A percentile compares a stretch with the other conserved stretches of the same genome.
phyloP scores from a whole-genome alignment of 1,284 basidiomycete genomes.

The Laetiporus sulphureus region DNA sequence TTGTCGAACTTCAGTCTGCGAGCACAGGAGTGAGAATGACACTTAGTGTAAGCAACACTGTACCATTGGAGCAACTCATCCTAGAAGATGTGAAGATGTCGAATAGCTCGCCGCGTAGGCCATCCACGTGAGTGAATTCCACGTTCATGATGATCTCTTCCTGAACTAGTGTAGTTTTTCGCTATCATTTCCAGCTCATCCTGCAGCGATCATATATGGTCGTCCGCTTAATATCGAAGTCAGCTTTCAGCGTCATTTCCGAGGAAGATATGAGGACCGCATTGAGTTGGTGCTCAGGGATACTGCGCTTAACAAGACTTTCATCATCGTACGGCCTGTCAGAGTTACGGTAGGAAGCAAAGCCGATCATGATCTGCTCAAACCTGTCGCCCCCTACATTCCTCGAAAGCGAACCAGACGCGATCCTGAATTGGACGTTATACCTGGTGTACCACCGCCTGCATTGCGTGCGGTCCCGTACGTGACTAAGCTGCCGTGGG shows the following conservation, averaged over 20 bases:
- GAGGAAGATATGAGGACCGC: constrained; percentile 41
- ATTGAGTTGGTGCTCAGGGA: constrained; percentile 32
- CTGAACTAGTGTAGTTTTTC: constrained; percentile 30
- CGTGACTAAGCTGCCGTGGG: constrained; percentile 16
- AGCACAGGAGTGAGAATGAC: constrained; percentile 13
- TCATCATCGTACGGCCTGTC: constrained; percentile 29
- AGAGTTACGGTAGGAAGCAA: constrained; percentile 29
- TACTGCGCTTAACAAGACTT: constrained; percentile 19
- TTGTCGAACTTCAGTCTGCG: constrained; percentile 26
- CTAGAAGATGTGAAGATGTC: constrained; percentile 31
- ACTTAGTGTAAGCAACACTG: constrained; percentile 21
- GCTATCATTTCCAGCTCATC: constrained; percentile 10
- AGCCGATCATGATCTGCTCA: constrained; percentile 44
- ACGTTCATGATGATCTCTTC: too few relatives aligned
- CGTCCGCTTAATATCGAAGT: constrained; percentile 27
- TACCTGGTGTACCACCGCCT: constrained; percentile 39
- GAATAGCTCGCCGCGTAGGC: constrained; percentile 23
- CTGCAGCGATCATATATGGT: constrained; percentile 21
- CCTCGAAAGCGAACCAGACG: constrained; percentile 35
- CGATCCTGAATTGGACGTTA: constrained; percentile 33
- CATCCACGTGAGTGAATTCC: constrained; percentile 27
- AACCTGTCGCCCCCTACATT: constrained; percentile 44
- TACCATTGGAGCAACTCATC: constrained; percentile 23
- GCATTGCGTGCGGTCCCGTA: constrained; percentile 24
- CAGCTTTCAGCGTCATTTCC: constrained; percentile 28